Evolutionary conservation across 768 basidiomycete genomes (phyloP).

Genomic region (Suillus paluster): DNA sequence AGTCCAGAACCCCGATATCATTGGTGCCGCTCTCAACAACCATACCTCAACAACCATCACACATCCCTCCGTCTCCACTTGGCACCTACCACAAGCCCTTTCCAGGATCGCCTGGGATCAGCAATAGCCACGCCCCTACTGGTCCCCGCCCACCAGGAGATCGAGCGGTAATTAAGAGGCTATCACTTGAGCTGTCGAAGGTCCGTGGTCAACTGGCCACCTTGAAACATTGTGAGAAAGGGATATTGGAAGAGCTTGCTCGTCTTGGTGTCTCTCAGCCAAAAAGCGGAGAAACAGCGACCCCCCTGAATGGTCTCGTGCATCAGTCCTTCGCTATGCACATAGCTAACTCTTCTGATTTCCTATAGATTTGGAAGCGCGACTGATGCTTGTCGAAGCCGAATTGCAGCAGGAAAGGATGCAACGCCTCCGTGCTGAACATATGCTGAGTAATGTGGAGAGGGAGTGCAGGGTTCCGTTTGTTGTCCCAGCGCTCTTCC

Average conservation of each 20-base stretch:
- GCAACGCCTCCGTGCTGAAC: slow-evolving; percentile 48
- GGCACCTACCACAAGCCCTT: neutral
- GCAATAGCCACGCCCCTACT: neutral
- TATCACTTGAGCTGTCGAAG: slow-evolving; percentile 34
- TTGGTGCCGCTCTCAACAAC: neutral
- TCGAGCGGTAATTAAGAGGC: slow-evolving; percentile 7
- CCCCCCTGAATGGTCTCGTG: slow-evolving; percentile 1
- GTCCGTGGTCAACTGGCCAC: slow-evolving; percentile 27
- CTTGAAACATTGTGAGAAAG: slow-evolving; percentile 28
- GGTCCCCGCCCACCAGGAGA: slow-evolving; percentile 2
- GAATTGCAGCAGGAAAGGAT: slow-evolving; percentile 44
- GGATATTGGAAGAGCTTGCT: slow-evolving; percentile 26
- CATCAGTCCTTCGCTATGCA: neutral
- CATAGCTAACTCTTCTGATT: neutral
- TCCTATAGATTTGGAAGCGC: slow-evolving; percentile 28
- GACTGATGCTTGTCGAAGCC: slow-evolving; percentile 34
- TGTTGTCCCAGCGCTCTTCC: slow-evolving; percentile 59
- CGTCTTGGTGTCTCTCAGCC: slow-evolving; percentile 13
- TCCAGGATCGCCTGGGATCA: neutral
- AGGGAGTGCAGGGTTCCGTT: slow-evolving; percentile 58
- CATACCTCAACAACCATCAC: neutral
- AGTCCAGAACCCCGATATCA: neutral
- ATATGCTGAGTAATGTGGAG: slow-evolving; percentile 48
- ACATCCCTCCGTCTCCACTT: neutral
- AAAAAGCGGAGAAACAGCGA: neutral